These are phyloP conservation scores for Claviceps sp. DNA, from an alignment of 2,329 filamentous ascomycete genomes.

Conservation along the genomic window DNA sequence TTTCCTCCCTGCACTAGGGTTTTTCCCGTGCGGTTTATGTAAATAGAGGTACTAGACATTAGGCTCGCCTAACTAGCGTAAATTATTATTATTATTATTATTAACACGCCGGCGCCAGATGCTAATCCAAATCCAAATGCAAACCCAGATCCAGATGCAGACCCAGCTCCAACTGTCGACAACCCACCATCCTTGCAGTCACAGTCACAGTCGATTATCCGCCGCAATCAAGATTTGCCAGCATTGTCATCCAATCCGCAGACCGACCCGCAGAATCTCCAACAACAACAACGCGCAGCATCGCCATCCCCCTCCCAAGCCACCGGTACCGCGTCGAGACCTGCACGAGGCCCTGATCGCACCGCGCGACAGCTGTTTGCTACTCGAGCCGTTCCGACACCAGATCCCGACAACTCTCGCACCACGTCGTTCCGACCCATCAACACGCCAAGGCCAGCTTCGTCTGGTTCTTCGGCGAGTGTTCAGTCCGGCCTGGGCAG, in stretches of 20 bases:
- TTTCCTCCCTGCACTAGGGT: too few species aligned
- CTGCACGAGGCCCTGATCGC: neutral
- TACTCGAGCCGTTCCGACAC: neutral
- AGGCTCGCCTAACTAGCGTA: too few species aligned
- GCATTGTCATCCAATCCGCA: conserved; percentile 53
- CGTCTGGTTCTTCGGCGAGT: conserved; percentile 8
- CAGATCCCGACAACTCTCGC: conserved; percentile 4
- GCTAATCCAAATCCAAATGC: neutral
- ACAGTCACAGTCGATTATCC: conserved; percentile 6
- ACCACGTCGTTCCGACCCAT: conserved; percentile 13
- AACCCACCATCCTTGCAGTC: conserved; percentile 5
- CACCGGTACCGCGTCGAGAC: conserved; percentile 7
- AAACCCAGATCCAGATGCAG: neutral
- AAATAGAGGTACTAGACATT: too few species aligned
- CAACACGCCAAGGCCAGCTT: conserved; percentile 5
- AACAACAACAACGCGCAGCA: conserved; percentile 26
- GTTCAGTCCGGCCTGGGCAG: conserved; percentile 20
- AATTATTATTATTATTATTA: too few species aligned
- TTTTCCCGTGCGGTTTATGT: too few species aligned
- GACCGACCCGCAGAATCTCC: conserved; percentile 44
- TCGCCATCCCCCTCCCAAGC: conserved; percentile 19
- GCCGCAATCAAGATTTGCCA: conserved; percentile 14
- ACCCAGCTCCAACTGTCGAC: neutral
- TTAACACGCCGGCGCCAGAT: neutral
- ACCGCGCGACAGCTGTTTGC: neutral